Evolutionary conservation across 2,329 filamentous ascomycete genomes (phyloP).

Genomic region (Phyllosticta citriasiana): DNA sequence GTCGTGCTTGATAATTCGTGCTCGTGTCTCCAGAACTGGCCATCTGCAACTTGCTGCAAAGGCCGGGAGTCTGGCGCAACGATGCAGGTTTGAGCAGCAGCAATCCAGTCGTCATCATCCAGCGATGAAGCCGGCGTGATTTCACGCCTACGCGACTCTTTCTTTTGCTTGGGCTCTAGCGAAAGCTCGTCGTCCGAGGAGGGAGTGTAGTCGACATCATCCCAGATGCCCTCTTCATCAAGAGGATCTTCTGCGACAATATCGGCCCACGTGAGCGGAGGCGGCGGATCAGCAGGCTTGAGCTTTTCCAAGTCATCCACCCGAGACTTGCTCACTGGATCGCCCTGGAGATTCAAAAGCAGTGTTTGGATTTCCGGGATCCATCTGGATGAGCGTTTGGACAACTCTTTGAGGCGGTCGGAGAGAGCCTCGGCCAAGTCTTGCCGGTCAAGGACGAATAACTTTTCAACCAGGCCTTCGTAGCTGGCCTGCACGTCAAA

Average conservation of each 20-base stretch:
- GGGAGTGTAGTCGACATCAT: constrained; percentile 53
- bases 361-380: constrained; percentile 72
- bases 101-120: constrained; percentile 27
- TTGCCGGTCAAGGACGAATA: constrained; percentile 70
- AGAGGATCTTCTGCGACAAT: constrained; percentile 69
- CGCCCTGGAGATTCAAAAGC: constrained; percentile 70
- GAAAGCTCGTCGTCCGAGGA: constrained; percentile 51
- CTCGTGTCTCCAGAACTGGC: constrained; percentile 39
- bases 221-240: constrained; percentile 60
- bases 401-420: constrained; percentile 50
- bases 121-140: constrained; percentile 25
- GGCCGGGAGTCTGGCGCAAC: constrained; percentile 16
- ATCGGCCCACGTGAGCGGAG: constrained; percentile 64
- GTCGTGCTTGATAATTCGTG: constrained; percentile 3
- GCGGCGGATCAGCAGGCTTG: constrained; percentile 36
- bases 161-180: constrained; percentile 22
- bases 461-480: constrained; percentile 66
- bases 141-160: constrained; percentile 14
- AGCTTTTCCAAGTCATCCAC: constrained; percentile 53
- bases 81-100: constrained; percentile 26
- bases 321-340: constrained; percentile 60
- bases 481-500: constrained; percentile 35
- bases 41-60: constrained; percentile 31
- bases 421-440: constrained; percentile 62
- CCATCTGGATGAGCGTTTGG: constrained; percentile 48